Evolutionary conservation across 495 filamentous ascomycete species (phyloP).

Genomic region (Collariella sp.): DNA sequence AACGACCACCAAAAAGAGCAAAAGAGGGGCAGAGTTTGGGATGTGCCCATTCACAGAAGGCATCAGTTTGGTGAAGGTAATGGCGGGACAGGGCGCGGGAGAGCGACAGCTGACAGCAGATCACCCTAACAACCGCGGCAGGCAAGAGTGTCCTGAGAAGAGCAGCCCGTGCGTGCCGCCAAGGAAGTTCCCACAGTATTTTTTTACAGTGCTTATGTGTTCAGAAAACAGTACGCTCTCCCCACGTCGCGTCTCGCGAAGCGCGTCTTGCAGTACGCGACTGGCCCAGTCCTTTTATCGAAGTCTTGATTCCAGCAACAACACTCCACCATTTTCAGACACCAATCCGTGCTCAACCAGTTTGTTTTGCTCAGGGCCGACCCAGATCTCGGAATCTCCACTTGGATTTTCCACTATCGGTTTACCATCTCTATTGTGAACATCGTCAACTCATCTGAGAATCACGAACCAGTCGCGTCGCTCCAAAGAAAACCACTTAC

Average conservation of each 20-base stretch:
- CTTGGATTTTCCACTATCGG: background rate
- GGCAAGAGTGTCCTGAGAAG: too few species aligned
- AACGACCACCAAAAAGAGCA: background rate
- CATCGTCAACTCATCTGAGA: background rate
- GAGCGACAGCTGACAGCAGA: too few species aligned
- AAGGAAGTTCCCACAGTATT: too few species aligned
- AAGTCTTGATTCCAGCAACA: background rate
- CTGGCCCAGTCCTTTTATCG: background rate
- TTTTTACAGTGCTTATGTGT: too few species aligned
- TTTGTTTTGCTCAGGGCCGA: too few species aligned
- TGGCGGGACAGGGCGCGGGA: too few species aligned
- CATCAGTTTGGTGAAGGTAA: background rate
- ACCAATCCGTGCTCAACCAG: too few species aligned
- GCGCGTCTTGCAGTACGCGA: background rate
- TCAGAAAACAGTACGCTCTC: too few species aligned
- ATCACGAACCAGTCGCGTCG: background rate
- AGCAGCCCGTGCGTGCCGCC: too few species aligned
- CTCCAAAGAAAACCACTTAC: background rate
- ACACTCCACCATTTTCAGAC: background rate
- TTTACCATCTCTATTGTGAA: background rate
- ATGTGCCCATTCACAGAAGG: background rate
- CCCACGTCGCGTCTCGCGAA: too few species aligned
- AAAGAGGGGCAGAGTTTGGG: background rate
- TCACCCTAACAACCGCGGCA: too few species aligned
- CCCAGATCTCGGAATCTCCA: too few species aligned